phyloP scores from a whole-genome alignment of 2,329 filamentous ascomycete genomes.

The Ustilaginoidea virens region DNA sequence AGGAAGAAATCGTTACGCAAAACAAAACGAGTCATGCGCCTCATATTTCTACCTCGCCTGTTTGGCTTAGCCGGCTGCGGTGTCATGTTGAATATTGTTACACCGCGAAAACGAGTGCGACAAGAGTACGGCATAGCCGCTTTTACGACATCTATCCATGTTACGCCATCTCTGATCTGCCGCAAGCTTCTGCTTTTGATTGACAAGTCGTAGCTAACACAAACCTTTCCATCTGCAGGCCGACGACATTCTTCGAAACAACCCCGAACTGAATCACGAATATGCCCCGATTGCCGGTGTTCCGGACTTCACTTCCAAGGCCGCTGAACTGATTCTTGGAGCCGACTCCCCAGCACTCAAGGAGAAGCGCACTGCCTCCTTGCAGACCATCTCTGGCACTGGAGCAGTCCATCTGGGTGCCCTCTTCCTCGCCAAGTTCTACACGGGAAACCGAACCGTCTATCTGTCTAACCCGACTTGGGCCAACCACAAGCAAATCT shows the following conservation, averaged over 20 bases:
- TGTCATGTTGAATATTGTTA: too few species aligned
- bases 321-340: slow-evolving; percentile 81
- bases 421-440: slow-evolving; percentile 90
- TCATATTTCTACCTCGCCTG: too few species aligned
- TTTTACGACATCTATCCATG: too few species aligned
- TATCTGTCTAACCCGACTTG: slow-evolving; percentile 94
- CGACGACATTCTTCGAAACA: slow-evolving; percentile 73
- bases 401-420: slow-evolving; percentile 88
- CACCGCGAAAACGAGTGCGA: too few species aligned
- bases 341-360: slow-evolving; percentile 62
- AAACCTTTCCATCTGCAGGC: slow-evolving; percentile 39
- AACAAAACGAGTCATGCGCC: too few species aligned
- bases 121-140: too few species aligned
- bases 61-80: too few species aligned
- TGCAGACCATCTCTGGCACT: slow-evolving; percentile 95
- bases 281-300: slow-evolving; percentile 94
- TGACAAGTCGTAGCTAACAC: not conserved
- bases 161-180: too few species aligned
- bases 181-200: not conserved
- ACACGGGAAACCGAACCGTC: slow-evolving; percentile 55
- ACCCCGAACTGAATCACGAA: slow-evolving; percentile 91
- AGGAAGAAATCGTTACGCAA: too few species aligned
- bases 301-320: slow-evolving; percentile 70
- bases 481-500: slow-evolving; percentile 99
- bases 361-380: slow-evolving; percentile 65